These are phyloP conservation scores for Typha latifolia DNA, from an alignment of 176 grass and related monocot genomes.

Conservation along the genomic window DNA sequence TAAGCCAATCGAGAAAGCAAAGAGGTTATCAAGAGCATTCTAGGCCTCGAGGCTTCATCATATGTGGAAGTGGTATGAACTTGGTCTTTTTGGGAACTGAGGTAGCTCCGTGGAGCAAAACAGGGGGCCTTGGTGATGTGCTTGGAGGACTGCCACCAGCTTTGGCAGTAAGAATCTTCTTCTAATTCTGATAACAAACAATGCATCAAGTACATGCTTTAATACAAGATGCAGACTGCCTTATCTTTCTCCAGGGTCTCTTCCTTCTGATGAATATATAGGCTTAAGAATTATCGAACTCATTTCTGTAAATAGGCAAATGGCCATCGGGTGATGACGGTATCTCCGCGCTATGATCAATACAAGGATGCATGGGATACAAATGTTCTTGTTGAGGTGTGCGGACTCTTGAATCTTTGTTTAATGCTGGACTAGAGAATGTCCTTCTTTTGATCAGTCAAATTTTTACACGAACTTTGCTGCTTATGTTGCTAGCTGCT, in stretches of 20 bases:
- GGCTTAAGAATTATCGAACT: background rate
- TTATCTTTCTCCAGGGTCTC: too few relatives aligned
- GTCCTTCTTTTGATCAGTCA: background rate
- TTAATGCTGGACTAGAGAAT: too few relatives aligned
- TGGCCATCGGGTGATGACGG: constrained; percentile 69
- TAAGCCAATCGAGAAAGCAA: constrained; percentile 4
- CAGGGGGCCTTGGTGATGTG: constrained; percentile 77
- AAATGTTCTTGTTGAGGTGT: constrained; percentile 49
- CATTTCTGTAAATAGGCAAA: constrained; percentile 37
- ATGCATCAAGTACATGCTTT: too few relatives aligned
- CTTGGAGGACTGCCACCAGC: constrained; percentile 49
- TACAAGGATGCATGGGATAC: constrained; percentile 97
- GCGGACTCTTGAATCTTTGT: too few relatives aligned
- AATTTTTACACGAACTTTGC: too few relatives aligned
- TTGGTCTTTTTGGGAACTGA: constrained; percentile 50
- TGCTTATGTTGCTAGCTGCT: background rate
- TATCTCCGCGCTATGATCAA: constrained; percentile 80
- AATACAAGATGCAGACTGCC: too few relatives aligned
- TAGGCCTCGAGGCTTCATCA: constrained; percentile 10
- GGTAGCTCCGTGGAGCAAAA: constrained; percentile 60
- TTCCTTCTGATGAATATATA: background rate
- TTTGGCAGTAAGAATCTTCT: constrained; percentile 28
- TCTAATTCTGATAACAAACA: too few relatives aligned
- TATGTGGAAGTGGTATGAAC: constrained; percentile 45
- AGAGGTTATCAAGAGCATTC: background rate